These are phyloP conservation scores for Xylariaceae sp. DNA, from an alignment of 2,329 filamentous ascomycete genomes.

Conservation along the genomic window DNA sequence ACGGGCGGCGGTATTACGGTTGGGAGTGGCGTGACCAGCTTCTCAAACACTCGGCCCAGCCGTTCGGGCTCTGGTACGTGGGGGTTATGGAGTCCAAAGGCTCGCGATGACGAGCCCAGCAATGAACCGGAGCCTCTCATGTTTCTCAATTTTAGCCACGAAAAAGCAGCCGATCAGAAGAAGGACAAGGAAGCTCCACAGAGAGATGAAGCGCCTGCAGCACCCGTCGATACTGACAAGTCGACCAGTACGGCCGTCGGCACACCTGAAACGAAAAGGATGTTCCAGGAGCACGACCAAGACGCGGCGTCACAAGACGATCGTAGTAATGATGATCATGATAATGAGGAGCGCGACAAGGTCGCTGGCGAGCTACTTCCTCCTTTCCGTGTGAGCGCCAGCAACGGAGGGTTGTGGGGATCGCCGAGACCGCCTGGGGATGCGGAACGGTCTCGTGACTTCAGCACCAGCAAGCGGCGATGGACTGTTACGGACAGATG, in stretches of 20 bases:
- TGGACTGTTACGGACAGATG: slow-evolving; percentile 31
- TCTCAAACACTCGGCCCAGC: slow-evolving; percentile 31
- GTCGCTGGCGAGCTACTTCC: slow-evolving; percentile 25
- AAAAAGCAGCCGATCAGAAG: slow-evolving; percentile 25
- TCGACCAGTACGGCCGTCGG: not conserved
- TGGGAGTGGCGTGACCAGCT: slow-evolving; percentile 31
- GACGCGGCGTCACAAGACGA: not conserved
- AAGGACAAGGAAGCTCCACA: slow-evolving; percentile 22
- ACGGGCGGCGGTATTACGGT: slow-evolving; percentile 38
- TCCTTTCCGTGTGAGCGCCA: slow-evolving; percentile 24
- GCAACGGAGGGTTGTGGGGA: slow-evolving; percentile 29
- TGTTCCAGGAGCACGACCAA: not conserved
- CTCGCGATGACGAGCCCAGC: slow-evolving; percentile 24
- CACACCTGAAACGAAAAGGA: not conserved
- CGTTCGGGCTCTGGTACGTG: slow-evolving; percentile 39
- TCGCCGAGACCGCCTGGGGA: slow-evolving; percentile 28
- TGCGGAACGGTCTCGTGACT: slow-evolving; percentile 28
- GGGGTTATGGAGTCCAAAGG: slow-evolving; percentile 38
- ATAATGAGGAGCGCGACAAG: slow-evolving; percentile 26
- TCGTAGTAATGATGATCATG: not conserved
- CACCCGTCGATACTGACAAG: not conserved
- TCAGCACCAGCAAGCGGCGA: slow-evolving; percentile 27
- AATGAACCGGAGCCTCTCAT: slow-evolving; percentile 34
- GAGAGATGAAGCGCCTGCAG: slow-evolving; percentile 7
- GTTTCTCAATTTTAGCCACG: slow-evolving; percentile 48